Percentiles rank a stretch among this genome's conserved stretches.
Conservation (phyloP, 208 protist genomes). For the Entamoeba moshkovskii region DNA sequence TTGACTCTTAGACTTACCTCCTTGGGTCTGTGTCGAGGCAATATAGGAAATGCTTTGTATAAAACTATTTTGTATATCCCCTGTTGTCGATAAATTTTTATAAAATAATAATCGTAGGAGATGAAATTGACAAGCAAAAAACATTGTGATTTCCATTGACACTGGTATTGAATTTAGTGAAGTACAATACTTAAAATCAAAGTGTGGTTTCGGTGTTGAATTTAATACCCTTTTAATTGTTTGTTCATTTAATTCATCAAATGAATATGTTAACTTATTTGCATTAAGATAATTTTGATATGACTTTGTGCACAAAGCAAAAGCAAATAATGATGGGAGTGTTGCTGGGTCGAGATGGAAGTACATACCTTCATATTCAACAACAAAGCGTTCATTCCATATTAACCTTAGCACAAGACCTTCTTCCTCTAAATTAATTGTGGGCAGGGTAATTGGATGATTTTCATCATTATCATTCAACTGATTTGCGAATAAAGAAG, state of each 20-base stretch:
- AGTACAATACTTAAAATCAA: neutral
- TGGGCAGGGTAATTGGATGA: too few species aligned
- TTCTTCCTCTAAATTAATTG: too few species aligned
- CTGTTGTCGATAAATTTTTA: neutral
- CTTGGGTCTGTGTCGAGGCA: neutral
- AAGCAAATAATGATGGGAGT: too few species aligned
- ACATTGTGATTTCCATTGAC: neutral
- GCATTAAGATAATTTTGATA: too few species aligned
- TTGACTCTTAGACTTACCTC: constrained; percentile 5
- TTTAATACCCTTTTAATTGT: neutral
- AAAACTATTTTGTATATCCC: neutral
- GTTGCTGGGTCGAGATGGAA: too few species aligned
- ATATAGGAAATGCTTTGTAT: neutral
- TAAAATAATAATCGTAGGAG: neutral
- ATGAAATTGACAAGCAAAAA: neutral
- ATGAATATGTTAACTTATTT: too few species aligned
- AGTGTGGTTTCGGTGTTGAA: neutral
- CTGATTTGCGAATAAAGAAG: too few species aligned
- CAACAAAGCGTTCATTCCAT: too few species aligned
- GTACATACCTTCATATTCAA: too few species aligned
- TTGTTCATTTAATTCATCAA: neutral
- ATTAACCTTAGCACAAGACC: too few species aligned
- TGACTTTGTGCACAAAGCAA: too few species aligned
- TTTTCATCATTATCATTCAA: too few species aligned
- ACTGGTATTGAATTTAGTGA: neutral